Evolutionary conservation across 1,139 yeast species (phyloP).

Genomic region (Yamadazyma pseudoaaseri): DNA sequence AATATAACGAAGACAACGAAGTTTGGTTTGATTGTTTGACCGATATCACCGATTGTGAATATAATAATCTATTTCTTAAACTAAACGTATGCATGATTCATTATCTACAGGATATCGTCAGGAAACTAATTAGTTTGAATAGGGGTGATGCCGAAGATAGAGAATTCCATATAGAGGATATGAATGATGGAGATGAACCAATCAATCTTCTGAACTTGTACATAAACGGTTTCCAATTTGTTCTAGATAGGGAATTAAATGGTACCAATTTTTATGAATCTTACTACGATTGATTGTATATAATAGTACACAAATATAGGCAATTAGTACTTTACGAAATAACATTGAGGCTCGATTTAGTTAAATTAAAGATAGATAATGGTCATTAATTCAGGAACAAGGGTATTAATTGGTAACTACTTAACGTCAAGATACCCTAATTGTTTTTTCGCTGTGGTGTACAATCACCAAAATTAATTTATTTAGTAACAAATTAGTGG

Average conservation of each 20-base stretch:
- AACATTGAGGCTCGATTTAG: too few species aligned
- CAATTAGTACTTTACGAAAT: too few species aligned
- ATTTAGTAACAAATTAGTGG: too few species aligned
- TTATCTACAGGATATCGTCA: constrained; percentile 31
- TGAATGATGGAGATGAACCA: constrained; percentile 31
- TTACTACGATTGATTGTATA: constrained; percentile 17
- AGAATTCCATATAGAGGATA: constrained; percentile 27
- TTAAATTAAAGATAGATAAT: too few species aligned
- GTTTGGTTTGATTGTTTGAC: constrained; percentile 26
- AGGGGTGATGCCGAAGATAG: constrained; percentile 44
- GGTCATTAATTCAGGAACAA: too few species aligned
- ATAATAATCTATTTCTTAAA: constrained; percentile 18
- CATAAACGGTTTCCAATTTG: constrained; percentile 36
- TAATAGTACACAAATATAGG: too few species aligned
- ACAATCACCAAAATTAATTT: too few species aligned
- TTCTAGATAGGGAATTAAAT: constrained; percentile 38
- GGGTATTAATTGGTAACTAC: too few species aligned
- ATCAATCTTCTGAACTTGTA: constrained; percentile 26
- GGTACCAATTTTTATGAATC: constrained; percentile 40
- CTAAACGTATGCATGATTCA: constrained; percentile 27
- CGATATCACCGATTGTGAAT: constrained; percentile 13
- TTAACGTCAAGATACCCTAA: too few species aligned
- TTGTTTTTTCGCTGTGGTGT: too few species aligned
- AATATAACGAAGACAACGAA: constrained; percentile 35
- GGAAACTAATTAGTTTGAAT: constrained; percentile 31